Evolutionary conservation across 73 alveolate species (phyloP), one percentile per base, ranked within the genome.

Genomic region (Uronychia binucleata): DNA sequence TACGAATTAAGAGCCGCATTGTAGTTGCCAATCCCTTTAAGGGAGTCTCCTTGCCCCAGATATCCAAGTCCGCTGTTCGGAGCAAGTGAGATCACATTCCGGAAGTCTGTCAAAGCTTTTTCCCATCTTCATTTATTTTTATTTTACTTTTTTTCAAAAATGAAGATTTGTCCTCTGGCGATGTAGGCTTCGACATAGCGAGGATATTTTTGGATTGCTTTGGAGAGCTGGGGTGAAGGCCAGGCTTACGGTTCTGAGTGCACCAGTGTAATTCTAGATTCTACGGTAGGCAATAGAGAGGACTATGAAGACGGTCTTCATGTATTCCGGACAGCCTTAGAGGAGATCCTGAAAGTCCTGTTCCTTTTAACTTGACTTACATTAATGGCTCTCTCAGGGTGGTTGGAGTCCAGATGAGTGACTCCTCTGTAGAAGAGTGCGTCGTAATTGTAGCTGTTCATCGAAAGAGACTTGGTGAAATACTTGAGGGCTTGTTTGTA

Each of bases 151-250:
- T 78, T 78, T 8, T 78, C 35, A 1, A 84, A 75, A 0, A 86
- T 88, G 59, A 75, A 85, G 0, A 92, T 74, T 59, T 92, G 94
- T 34, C 97, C 97, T 77, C 97, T 78, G 1, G 95, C 93, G 29
- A 92, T 75, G 79, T 92, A 92, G 19, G 93, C 97, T 46, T 92
- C 97, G 0, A 80, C 19, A 59, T 83, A 92, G 58, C 83, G 84
- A 0, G 97, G 97, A 57, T 88, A 89, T 80, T 84, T 92, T 8
- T 77, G 58, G 31, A 92, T 83, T 1, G 95, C 97, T 77, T 89
- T 92, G n/a, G 67, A 46, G n/a, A 46, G 19, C 67, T 46, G 19
- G 19, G 19, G 67, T 11, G 19, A 46, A 46, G 67, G 19, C 19
- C n/a, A 46, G 67, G 26, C 88, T 82, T 26, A 92, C 57, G 0